Conservation (phyloP, 2,329 filamentous ascomycete species). For the Neofusicoccum laricinum region DNA sequence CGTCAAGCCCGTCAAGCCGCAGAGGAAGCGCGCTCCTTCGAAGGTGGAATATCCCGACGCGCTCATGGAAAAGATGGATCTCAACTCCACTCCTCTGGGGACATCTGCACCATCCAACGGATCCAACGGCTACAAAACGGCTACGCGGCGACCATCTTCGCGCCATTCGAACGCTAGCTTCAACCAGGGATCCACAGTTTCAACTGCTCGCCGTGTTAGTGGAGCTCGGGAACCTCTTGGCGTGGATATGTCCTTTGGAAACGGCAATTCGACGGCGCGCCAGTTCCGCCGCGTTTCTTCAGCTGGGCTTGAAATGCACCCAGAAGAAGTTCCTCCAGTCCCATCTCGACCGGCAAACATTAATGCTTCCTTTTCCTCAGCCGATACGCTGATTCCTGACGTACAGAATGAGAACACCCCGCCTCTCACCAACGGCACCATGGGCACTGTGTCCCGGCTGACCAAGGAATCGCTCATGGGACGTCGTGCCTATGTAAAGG, state of each 20-base stretch:
- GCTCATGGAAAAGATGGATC: slow-evolving; percentile 42
- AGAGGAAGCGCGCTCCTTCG: slow-evolving; percentile 44
- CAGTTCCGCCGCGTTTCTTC: slow-evolving; percentile 88
- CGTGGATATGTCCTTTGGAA: slow-evolving; percentile 89
- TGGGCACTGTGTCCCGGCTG: slow-evolving; percentile 26
- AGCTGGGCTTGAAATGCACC: slow-evolving; percentile 28
- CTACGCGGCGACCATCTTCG: slow-evolving; percentile 27
- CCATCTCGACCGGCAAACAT: not conserved
- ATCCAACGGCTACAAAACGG: slow-evolving; percentile 26
- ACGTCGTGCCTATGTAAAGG: slow-evolving; percentile 74
- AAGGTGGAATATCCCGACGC: slow-evolving; percentile 38
- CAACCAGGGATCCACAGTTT: slow-evolving; percentile 37
- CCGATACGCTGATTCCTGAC: slow-evolving; percentile 4
- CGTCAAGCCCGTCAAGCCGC: slow-evolving; percentile 63
- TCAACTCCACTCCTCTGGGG: slow-evolving; percentile 43
- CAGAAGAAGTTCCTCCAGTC: slow-evolving; percentile 10
- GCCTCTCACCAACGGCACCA: slow-evolving; percentile 50
- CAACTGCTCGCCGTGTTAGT: slow-evolving; percentile 45
- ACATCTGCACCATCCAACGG: slow-evolving; percentile 31
- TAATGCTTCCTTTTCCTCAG: slow-evolving; percentile 7
- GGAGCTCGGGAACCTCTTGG: slow-evolving; percentile 71
- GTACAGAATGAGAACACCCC: slow-evolving; percentile 58
- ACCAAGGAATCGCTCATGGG: slow-evolving; percentile 81
- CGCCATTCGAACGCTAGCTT: slow-evolving; percentile 41
- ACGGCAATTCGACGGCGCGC: slow-evolving; percentile 85